Conservation (phyloP, 352 stramenopile species). For the Albugo candida region DNA sequence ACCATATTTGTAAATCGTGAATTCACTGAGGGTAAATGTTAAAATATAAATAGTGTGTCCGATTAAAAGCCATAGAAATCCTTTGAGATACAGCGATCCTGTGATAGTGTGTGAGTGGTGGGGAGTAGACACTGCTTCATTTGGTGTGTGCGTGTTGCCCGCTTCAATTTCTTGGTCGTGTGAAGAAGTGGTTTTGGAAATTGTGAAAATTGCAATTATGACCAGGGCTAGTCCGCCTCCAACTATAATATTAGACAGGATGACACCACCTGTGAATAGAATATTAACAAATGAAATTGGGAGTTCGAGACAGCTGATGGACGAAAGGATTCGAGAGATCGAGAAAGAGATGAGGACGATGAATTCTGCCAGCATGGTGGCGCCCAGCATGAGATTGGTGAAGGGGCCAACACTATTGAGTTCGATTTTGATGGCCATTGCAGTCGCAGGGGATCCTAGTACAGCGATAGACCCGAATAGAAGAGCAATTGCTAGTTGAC, state of each 20-base stretch:
- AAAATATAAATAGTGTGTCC: slow-evolving; percentile 43
- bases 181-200: slow-evolving; percentile 23
- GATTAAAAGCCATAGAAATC: slow-evolving; percentile 38
- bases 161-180: slow-evolving; percentile 38
- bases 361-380: slow-evolving; percentile 50
- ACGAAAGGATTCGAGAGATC: slow-evolving; percentile 33
- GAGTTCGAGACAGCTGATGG: slow-evolving; percentile 36
- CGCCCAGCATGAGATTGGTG: slow-evolving; percentile 51
- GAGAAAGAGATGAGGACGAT: slow-evolving; percentile 53
- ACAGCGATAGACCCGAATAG: slow-evolving; percentile 61
- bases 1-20: slow-evolving; percentile 21
- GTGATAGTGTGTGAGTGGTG: slow-evolving; percentile 8
- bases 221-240: slow-evolving; percentile 20
- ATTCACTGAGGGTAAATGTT: slow-evolving; percentile 22
- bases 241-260: slow-evolving; percentile 30
- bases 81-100: slow-evolving; percentile 31
- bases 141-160: neutral
- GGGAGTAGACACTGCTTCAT: slow-evolving; percentile 4
- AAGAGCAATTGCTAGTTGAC: slow-evolving; percentile 39
- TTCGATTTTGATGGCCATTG: slow-evolving; percentile 66
- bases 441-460: slow-evolving; percentile 33
- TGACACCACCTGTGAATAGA: slow-evolving; percentile 29
- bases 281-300: slow-evolving; percentile 27
- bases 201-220: slow-evolving; percentile 39
- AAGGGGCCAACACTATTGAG: slow-evolving; percentile 52